Evolutionary conservation across 2,329 filamentous ascomycete species (phyloP).

Genomic region (Macroventuria anomochaeta): DNA sequence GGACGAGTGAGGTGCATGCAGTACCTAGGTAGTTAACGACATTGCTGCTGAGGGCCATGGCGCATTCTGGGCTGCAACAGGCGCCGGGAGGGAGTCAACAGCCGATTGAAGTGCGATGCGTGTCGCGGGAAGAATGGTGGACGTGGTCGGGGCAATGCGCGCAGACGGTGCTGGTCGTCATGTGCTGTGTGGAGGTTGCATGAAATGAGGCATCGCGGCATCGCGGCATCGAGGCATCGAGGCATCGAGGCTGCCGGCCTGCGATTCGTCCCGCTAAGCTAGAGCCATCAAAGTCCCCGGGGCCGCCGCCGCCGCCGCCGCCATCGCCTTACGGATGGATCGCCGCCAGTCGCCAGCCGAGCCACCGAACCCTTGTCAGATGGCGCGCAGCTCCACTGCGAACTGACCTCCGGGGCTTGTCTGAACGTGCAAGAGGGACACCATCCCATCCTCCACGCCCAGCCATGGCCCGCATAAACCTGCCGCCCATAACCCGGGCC

Average conservation of each 20-base stretch:
- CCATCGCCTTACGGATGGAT: not conserved
- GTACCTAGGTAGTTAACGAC: constrained; percentile 68
- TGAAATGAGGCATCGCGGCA: too few relatives aligned
- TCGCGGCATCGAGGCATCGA: too few relatives aligned
- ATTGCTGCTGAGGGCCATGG: constrained; percentile 59
- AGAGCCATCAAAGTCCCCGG: not conserved
- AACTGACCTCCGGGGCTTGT: not conserved
- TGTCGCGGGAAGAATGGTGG: not conserved
- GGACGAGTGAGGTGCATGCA: not conserved
- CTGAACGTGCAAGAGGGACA: not conserved
- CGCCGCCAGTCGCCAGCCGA: not conserved
- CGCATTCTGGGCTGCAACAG: constrained; percentile 43
- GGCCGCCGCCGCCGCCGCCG: not conserved
- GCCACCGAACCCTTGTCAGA: not conserved
- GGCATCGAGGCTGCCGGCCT: not conserved
- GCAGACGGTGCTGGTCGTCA: not conserved
- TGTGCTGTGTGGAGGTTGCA: not conserved
- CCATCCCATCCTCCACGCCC: not conserved
- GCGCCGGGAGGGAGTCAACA: not conserved
- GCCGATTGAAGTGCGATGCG: not conserved
- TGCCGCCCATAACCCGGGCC: constrained; percentile 87
- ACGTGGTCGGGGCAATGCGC: not conserved
- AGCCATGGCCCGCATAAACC: constrained; percentile 81
- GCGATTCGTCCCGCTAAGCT: not conserved
- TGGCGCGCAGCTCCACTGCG: not conserved